Evolutionary conservation across 768 basidiomycete genomes (phyloP).

Genomic region (Leccinum disarticulatum): DNA sequence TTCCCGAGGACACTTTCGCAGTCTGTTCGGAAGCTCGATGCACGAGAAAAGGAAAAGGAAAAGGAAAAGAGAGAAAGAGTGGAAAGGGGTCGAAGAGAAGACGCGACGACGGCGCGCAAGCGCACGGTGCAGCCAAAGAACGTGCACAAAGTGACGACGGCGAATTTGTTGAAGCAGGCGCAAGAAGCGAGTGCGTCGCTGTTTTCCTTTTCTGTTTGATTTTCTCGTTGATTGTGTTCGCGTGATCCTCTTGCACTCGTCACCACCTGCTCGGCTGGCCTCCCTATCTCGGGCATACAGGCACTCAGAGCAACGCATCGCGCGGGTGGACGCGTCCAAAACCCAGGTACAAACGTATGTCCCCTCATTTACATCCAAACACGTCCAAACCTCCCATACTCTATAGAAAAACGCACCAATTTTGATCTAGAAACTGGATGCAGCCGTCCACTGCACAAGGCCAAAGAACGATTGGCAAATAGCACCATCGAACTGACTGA

Average conservation of each 20-base stretch:
- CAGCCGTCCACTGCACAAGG: conserved; percentile 14
- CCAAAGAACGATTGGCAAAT: conserved; percentile 5
- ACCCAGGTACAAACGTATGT: conserved; percentile 19
- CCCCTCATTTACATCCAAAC: not conserved
- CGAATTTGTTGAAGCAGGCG: conserved; percentile 13
- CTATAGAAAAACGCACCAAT: conserved; percentile 16
- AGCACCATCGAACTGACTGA: conserved; percentile 23
- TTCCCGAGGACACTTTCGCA: conserved; percentile 21
- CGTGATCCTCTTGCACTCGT: not conserved
- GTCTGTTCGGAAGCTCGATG: conserved; percentile 1
- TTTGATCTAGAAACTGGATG: conserved; percentile 4
- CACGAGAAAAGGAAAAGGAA: conserved; percentile 8
- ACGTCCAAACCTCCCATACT: not conserved
- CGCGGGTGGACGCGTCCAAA: conserved; percentile 17
- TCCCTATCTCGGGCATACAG: not conserved
- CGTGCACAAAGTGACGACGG: conserved; percentile 11
- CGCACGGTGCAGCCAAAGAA: conserved; percentile 5
- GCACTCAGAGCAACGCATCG: conserved; percentile 6
- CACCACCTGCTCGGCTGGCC: no score
- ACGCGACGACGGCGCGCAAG: conserved; percentile 15
- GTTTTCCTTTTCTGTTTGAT: not conserved
- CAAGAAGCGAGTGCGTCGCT: conserved; percentile 23
- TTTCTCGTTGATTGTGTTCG: not conserved
- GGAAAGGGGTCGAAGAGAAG: not conserved
- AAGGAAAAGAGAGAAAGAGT: not conserved